Evolutionary conservation across 345 rosid species (phyloP).

Genomic region (Salix udensis): DNA sequence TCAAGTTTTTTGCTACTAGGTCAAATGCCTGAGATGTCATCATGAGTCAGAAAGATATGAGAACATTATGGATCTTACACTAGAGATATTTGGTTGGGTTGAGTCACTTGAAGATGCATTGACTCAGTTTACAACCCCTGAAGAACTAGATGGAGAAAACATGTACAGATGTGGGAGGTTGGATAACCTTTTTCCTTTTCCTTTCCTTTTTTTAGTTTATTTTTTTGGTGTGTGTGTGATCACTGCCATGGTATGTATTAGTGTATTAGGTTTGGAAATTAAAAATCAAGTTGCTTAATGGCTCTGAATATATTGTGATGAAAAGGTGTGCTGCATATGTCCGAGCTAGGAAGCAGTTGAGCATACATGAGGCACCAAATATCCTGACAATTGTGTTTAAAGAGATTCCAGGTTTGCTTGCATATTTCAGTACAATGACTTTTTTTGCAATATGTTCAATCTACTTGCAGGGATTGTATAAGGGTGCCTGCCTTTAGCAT

Average conservation of each 20-base stretch:
- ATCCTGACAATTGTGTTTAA: conserved; percentile 91
- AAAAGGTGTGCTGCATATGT: conserved; percentile 82
- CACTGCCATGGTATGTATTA: neutral
- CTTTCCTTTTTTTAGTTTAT: neutral
- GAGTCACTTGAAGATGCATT: conserved; percentile 25
- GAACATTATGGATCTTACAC: conserved; percentile 25
- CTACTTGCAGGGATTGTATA: neutral
- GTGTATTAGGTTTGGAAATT: neutral
- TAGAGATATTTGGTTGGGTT: conserved; percentile 24
- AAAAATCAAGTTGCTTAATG: neutral
- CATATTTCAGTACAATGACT: neutral
- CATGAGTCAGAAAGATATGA: conserved; percentile 17
- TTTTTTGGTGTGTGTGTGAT: neutral
- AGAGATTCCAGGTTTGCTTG: conserved; percentile 77
- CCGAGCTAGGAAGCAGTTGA: conserved; percentile 87
- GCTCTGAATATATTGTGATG: neutral
- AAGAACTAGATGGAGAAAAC: conserved; percentile 24
- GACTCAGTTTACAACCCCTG: conserved; percentile 22
- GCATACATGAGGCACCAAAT: conserved; percentile 82
- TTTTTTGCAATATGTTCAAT: neutral
- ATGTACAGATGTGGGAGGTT: conserved; percentile 24
- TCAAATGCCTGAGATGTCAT: conserved; percentile 22
- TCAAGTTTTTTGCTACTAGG: conserved; percentile 6
- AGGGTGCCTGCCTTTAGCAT: neutral
- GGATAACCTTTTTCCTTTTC: neutral